phyloP scores from a whole-genome alignment of 768 basidiomycete genomes.

The Fomitopsis serialis region DNA sequence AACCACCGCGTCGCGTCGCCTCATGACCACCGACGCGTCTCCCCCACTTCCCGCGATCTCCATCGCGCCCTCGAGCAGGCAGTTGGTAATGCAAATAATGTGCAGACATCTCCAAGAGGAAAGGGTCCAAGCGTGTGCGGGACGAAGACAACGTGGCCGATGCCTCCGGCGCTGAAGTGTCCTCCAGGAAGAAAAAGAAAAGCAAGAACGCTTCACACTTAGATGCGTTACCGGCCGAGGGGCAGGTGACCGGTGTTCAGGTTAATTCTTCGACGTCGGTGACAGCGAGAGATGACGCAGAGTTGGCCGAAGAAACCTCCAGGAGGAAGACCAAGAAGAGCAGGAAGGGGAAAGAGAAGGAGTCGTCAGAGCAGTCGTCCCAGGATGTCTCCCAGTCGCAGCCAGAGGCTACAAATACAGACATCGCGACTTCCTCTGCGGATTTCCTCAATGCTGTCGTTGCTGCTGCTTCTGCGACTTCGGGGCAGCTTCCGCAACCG shows the following conservation, averaged over 20 bases:
- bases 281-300: neutral
- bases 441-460: conserved; percentile 63
- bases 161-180: conserved; percentile 4
- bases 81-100: conserved; percentile 40
- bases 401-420: conserved; percentile 9
- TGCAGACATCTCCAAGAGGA: conserved; percentile 19
- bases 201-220: conserved; percentile 15
- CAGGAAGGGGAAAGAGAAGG: conserved; percentile 32
- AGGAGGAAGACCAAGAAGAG: conserved; percentile 27
- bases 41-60: conserved; percentile 36
- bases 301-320: neutral
- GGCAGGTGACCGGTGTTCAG: conserved; percentile 15
- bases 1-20: conserved; percentile 20
- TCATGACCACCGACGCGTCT: conserved; percentile 16
- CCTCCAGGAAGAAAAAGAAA: conserved; percentile 31
- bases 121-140: conserved; percentile 31
- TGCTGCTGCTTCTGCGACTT: conserved; percentile 54
- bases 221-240: neutral
- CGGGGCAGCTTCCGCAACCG: conserved; percentile 14
- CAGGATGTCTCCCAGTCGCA: neutral
- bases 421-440: conserved; percentile 42
- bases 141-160: conserved; percentile 13
- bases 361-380: conserved; percentile 15
- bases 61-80: conserved; percentile 48
- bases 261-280: neutral